Evolutionary conservation across 257 asterid genomes (phyloP), one percentile per base, ranked within the genome.

Genomic region (Fraxinus anomala): DNA sequence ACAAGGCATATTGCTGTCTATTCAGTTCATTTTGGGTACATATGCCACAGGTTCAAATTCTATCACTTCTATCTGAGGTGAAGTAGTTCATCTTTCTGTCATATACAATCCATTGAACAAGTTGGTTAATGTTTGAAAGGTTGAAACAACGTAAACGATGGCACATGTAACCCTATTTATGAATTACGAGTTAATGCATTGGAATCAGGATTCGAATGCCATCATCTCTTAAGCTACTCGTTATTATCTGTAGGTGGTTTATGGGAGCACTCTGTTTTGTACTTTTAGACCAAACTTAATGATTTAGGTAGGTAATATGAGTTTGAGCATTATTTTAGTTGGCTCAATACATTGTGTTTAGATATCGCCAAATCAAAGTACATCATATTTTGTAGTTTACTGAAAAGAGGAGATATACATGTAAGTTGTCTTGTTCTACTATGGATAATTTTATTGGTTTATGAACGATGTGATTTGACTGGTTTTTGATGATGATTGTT

Each of bases 401-500:
- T 54, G 65, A 54, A 54, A 54, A 61, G 68, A n/a, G 68, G 33
- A n/a, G 68, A 61, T 17, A 6, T 59, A 59, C 12, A 2, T n/a
- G 33, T 17, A 61, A 10, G 5, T 61, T 21, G 12, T 8, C 30
- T 2, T 21, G 68, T 49, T 72, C 21, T 51, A 54, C 19, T 65
- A 0, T 28, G 37, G 67, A 68, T 31, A 31, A 19, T 21, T 75
- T 4, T 59, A 34, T 68, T 30, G 61, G 75, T 37, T 56, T 54
- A 26, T 26, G 54, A 65, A 70, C 1, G 39, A 0, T 17, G 66
- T 33, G 84, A 75, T 69, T 23, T 61, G 68, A 61, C 28, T 61
- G 30, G 68, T 21, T n/a, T n/a, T 61, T 61, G 51, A 76, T 56
- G 63, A 44, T 23, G 23, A 5, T 26, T 11, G 6, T 79, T 24